Evolutionary conservation across 768 basidiomycete genomes (phyloP).

Genomic region (Leccinum uliginosum): DNA sequence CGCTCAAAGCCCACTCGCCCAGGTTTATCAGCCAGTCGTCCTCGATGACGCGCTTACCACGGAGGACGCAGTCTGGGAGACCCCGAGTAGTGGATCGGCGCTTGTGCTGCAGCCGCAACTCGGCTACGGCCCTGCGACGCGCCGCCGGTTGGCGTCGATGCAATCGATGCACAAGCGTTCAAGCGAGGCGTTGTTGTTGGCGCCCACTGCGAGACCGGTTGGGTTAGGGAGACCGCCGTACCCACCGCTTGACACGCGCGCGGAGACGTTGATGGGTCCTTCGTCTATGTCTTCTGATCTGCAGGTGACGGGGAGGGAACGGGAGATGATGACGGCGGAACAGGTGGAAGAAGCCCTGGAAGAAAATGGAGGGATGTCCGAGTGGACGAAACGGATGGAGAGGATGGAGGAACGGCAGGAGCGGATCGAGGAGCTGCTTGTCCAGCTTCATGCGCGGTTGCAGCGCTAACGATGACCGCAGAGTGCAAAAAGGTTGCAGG

Average conservation of each 20-base stretch:
- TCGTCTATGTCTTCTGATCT: slow-evolving; percentile 29
- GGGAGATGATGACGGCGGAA: slow-evolving; percentile 21
- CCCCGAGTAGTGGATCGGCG: slow-evolving; percentile 5
- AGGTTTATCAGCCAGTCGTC: slow-evolving; percentile 65
- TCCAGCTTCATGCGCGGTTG: slow-evolving; percentile 26
- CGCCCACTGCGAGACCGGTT: not conserved
- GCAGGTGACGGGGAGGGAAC: not conserved
- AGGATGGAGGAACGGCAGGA: slow-evolving; percentile 42
- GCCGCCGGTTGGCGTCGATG: slow-evolving; percentile 37
- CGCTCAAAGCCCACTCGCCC: slow-evolving; percentile 57
- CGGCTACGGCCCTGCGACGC: slow-evolving; percentile 39
- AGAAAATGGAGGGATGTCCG: slow-evolving; percentile 23
- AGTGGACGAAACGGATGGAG: slow-evolving; percentile 34
- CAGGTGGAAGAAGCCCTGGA: slow-evolving; percentile 26
- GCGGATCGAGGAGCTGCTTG: slow-evolving; percentile 45
- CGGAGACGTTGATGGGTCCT: slow-evolving; percentile 13
- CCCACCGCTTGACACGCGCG: slow-evolving; percentile 24
- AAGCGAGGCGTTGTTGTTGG: slow-evolving; percentile 10
- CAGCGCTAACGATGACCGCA: slow-evolving; percentile 4
- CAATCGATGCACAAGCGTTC: slow-evolving; percentile 17
- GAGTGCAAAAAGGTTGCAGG: not conserved
- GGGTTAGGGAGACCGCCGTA: slow-evolving; percentile 8
- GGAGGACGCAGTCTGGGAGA: slow-evolving; percentile 28
- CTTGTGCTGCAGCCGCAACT: slow-evolving; percentile 11
- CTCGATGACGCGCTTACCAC: slow-evolving; percentile 43